Percentiles rank a stretch among this genome's conserved stretches.
Conservation (phyloP, 73 alveolate species). For the Paramecium tetraurelia region DNA sequence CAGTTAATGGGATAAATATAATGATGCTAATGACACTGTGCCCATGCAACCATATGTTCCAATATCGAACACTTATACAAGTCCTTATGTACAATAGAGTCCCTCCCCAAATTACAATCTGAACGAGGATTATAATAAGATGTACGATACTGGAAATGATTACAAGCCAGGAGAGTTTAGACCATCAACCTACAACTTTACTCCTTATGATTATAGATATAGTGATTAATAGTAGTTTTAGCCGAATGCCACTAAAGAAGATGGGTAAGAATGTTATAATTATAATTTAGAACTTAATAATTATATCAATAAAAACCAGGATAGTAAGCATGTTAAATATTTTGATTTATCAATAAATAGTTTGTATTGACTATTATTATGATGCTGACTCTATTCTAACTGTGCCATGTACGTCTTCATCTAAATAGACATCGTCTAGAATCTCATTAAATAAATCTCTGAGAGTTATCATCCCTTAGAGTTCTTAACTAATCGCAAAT, state of each 20-base stretch:
- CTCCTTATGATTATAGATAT: conserved; percentile 5
- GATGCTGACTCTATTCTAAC: background rate
- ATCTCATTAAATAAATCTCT: background rate
- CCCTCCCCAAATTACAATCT: background rate
- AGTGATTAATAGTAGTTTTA: background rate
- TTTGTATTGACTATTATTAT: background rate
- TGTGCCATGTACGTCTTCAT: conserved; percentile 1
- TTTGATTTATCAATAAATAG: conserved; percentile 19
- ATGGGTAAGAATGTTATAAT: background rate
- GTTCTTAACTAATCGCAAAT: background rate
- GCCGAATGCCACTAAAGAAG: background rate
- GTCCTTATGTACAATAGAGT: background rate
- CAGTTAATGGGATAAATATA: conserved; percentile 47
- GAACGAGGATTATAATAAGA: background rate
- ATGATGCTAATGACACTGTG: background rate
- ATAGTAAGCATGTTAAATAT: conserved; percentile 33
- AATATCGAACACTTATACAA: background rate
- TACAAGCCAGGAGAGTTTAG: conserved; percentile 20
- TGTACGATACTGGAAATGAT: background rate
- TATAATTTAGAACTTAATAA: background rate
- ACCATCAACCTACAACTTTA: background rate
- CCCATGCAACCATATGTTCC: background rate
- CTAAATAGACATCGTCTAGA: background rate
- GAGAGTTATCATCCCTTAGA: background rate
- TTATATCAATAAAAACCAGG: conserved; percentile 30